Evolutionary conservation across 2,329 filamentous ascomycete genomes (phyloP), one percentile per base, ranked within the genome.

Genomic region (Periconia macrospinosa): DNA sequence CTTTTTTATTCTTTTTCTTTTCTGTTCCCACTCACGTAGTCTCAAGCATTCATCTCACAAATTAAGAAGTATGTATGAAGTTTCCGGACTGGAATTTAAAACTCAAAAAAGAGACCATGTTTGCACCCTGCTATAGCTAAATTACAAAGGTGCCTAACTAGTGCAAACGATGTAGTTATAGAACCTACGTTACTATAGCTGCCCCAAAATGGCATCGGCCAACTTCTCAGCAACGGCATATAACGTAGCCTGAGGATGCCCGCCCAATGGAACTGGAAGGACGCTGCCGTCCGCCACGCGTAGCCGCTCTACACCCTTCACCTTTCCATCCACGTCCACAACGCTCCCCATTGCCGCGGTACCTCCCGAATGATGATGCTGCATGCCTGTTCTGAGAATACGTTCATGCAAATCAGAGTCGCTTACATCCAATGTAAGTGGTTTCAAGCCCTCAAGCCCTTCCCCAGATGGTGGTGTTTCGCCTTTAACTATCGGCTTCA

Each of bases 201-300:
- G 23, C 8, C 5, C 23, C 23, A 27, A 27, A 8, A 27, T 27
- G 23, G 8, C 8, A 27, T 27, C 23, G 23, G 33, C 41, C 3
- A 50, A 18, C 41, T 53, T 23, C 40, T 64, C 61, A 3, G 60
- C 60, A 30, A 61, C 37, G 8, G 60, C 61, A 51, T 62, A 62
- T 15, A 58, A 20, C 3, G 58, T 47, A 14, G 53, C 56, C 44
- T 61, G 58, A 17, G 46, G 46, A 43, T 61, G 56, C 23, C 55
- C 57, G 7, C 49, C 58, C 8, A 61, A 18, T 15, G 57, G 52
- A 40, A 48, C 20, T 5, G 58, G 60, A 14, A 61, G 41, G 1
- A 61, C 45, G 33, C 60, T 61, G 3, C 54, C 61, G 45, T 64
- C 60, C 6, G 37, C 49, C 9, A 62, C 49, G 18, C 61, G 40